Evolutionary conservation across 352 stramenopile genomes (phyloP).

Genomic region (Phytophthora palmivora): DNA sequence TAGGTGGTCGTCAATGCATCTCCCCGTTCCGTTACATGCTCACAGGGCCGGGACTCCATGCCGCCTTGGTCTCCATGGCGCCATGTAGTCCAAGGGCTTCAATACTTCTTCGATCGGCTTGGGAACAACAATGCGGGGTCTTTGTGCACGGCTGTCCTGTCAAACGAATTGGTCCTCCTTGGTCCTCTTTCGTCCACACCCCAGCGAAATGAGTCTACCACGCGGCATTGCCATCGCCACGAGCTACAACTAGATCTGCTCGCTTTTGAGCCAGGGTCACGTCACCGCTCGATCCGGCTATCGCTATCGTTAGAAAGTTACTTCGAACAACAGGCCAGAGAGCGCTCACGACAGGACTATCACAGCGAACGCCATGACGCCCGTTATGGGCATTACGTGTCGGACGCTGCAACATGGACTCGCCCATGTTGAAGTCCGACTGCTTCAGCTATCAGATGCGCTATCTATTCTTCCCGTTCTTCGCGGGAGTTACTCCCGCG

Average conservation of each 20-base stretch:
- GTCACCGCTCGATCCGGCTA: conserved; percentile 11
- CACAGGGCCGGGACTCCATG: not conserved
- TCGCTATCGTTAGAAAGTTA: conserved; percentile 28
- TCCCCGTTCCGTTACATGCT: not conserved
- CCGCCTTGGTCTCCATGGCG: not conserved
- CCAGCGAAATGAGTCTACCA: conserved; percentile 2
- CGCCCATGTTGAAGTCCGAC: conserved; percentile 23
- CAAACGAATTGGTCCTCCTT: not conserved
- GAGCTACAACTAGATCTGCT: no score
- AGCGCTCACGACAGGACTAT: conserved; percentile 5
- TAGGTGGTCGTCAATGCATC: conserved; percentile 22
- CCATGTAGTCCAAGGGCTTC: not conserved
- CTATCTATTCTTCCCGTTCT: conserved; percentile 30
- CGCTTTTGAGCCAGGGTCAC: no score
- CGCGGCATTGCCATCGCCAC: not conserved
- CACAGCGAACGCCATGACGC: not conserved
- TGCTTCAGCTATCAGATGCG: conserved; percentile 21
- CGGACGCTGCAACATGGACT: conserved; percentile 12
- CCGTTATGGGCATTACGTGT: conserved; percentile 24
- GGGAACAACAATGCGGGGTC: conserved; percentile 17
- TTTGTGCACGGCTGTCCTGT: conserved; percentile 18
- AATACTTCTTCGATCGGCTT: not conserved
- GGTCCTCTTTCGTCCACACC: conserved; percentile 1
- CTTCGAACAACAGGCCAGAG: conserved; percentile 38
- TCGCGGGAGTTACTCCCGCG: conserved; percentile 27